Base-by-base conservation (phyloP, 768 basidiomycete species). In the Tubosaeta sp. region DNA sequence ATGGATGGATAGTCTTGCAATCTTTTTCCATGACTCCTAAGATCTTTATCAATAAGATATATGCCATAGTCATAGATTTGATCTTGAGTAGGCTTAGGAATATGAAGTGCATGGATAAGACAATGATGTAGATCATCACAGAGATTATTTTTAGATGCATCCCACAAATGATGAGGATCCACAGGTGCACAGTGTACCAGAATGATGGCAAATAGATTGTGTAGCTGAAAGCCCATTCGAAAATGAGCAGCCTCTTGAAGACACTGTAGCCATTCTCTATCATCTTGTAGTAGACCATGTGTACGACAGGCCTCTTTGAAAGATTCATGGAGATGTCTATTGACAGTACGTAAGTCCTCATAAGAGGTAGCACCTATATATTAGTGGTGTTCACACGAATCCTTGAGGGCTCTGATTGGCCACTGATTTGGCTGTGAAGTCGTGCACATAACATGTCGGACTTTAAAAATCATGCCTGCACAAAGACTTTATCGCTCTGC, bases 251-350 rank as follows among this genome's bases (percentile, higher is more conserved):
- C 76, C 13, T 81, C 76, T 16, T 59, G 7, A 0, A 81, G 51
- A 56, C 77, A 79, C 6, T 53, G 52, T 0, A 59, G 16, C 73
- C 75, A 80, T 56, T 81, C 77, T n/a, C 57, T 57, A 58, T 81
- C 73, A 69, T 78, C 71, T 19, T 76, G 68, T 4, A 81, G 61
- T 0, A 81, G 67, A 1, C 75, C 76, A 6, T 46, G 43, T 19
- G 68, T 68, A 31, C 21, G 3, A 6, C 39, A 40, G 12, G 39
- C 39, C 10, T 40, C 39, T 24, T 40, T 40, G 46, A 72, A 79
- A 0, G 70, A 70, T 0, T 55, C 44, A 59, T 65, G 58, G 1
- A 55, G 11, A 0, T 49, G 21, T 3, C 56, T 65, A 30, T 71
- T 44, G 11, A 67, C 50, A 18, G 68, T 67, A 0, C 56, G 46